Evolutionary conservation across 306 rosid genomes (phyloP).

Genomic region (Citrullus colocynthis): DNA sequence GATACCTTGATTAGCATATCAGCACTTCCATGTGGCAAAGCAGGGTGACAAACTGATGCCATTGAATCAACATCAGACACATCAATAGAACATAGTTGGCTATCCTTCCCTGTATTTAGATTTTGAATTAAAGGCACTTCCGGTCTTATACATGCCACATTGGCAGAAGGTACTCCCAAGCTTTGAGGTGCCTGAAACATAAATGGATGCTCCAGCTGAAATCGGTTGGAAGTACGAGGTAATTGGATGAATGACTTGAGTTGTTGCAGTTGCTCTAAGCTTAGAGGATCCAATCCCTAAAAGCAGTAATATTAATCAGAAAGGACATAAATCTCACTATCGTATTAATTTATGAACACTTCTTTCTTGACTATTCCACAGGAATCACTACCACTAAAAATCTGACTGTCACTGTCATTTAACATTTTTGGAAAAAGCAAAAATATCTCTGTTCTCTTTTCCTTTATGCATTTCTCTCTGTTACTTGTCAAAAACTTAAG

Average conservation of each 20-base stretch:
- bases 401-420: not conserved
- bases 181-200: slow-evolving; percentile 39
- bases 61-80: slow-evolving; percentile 28
- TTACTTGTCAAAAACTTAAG: not conserved
- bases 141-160: slow-evolving; percentile 30
- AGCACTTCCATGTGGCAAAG: slow-evolving; percentile 30
- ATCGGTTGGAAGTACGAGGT: slow-evolving; percentile 34
- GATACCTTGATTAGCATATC: slow-evolving; percentile 39
- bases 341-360: not conserved
- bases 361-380: not conserved
- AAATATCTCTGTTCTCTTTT: not conserved
- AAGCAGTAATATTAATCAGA: slow-evolving; percentile 14
- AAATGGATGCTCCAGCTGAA: slow-evolving; percentile 39
- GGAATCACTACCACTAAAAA: not conserved
- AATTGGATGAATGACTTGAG: slow-evolving; percentile 37
- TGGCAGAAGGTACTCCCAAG: slow-evolving; percentile 31
- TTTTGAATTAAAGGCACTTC: slow-evolving; percentile 29
- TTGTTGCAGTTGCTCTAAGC: slow-evolving; percentile 35
- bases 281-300: slow-evolving; percentile 47
- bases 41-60: slow-evolving; percentile 34
- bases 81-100: slow-evolving; percentile 26
- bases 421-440: not conserved
- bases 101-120: slow-evolving; percentile 31
- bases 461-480: not conserved
- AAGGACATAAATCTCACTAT: not conserved